Conservation (phyloP, 441 rosid genomes). For the Oxalis stricta region DNA sequence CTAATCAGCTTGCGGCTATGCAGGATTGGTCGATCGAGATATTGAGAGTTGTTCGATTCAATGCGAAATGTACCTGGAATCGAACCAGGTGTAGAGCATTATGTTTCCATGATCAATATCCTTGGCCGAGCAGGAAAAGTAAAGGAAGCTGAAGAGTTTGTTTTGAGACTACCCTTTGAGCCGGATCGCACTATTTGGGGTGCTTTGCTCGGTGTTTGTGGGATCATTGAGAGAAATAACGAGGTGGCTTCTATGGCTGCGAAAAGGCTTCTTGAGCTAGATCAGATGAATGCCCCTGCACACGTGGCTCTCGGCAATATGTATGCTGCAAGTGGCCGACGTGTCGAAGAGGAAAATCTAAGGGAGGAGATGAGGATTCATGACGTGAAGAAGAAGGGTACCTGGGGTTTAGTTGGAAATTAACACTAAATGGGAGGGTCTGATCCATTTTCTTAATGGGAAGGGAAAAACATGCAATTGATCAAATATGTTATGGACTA, state of each 20-base stretch:
- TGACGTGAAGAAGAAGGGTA: conserved; percentile 58
- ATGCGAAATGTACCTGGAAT: conserved; percentile 34
- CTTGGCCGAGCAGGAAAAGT: conserved; percentile 66
- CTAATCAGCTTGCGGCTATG: conserved; percentile 67
- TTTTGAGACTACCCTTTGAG: conserved; percentile 32
- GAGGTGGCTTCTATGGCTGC: conserved; percentile 44
- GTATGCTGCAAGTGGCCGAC: conserved; percentile 38
- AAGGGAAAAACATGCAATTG: no score
- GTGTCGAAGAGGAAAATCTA: conserved; percentile 40
- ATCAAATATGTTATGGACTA: no score
- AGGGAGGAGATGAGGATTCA: conserved; percentile 60
- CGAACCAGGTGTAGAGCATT: conserved; percentile 49
- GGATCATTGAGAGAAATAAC: conserved; percentile 23
- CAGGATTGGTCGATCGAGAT: conserved; percentile 40
- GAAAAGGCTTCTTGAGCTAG: conserved; percentile 34
- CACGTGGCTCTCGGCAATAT: conserved; percentile 58
- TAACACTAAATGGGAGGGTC: conserved; percentile 37
- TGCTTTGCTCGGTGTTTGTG: conserved; percentile 47
- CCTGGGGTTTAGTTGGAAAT: conserved; percentile 90
- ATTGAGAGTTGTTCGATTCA: conserved; percentile 27
- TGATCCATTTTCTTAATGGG: no score
- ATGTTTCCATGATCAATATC: conserved; percentile 54
- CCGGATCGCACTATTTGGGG: conserved; percentile 51
- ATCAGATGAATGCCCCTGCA: conserved; percentile 58
- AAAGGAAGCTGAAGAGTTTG: conserved; percentile 59